Evolutionary conservation across 345 rosid genomes (phyloP).

Genomic region (Geranium rotundifolium): DNA sequence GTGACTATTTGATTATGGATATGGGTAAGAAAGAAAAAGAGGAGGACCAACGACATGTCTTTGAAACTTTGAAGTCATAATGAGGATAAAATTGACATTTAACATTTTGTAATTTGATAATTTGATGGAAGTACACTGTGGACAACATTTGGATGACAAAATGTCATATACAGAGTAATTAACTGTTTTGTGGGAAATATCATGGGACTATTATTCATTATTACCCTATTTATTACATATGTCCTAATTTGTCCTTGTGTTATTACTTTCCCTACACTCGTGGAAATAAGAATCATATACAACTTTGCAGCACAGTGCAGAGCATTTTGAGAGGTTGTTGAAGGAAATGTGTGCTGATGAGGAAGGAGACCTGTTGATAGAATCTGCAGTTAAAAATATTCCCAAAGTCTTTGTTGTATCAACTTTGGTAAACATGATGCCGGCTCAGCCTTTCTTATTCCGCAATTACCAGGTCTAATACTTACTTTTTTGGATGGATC

Average conservation of each 20-base stretch:
- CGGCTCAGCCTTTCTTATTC: slow-evolving; percentile 91
- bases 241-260: not conserved
- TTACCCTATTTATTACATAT: too few relatives aligned
- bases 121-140: too few relatives aligned
- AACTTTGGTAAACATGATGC: slow-evolving; percentile 84
- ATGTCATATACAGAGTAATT: too few relatives aligned
- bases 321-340: slow-evolving; percentile 85
- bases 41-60: too few relatives aligned
- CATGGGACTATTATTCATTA: too few relatives aligned
- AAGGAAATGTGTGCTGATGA: slow-evolving; percentile 98
- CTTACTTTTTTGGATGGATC: slow-evolving; percentile 6
- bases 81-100: too few relatives aligned
- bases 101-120: too few relatives aligned
- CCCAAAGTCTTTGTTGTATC: slow-evolving; percentile 95
- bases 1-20: too few relatives aligned
- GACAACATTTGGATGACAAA: too few relatives aligned
- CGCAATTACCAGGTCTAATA: slow-evolving; percentile 86
- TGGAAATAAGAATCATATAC: not conserved
- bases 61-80: too few relatives aligned
- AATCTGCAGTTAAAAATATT: slow-evolving; percentile 77
- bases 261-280: not conserved
- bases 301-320: slow-evolving; percentile 94
- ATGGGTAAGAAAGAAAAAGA: too few relatives aligned
- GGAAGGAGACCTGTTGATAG: slow-evolving; percentile 89
- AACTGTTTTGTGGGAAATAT: too few relatives aligned